A percentile compares a stretch with the other conserved stretches of the same genome.
Evolutionary conservation across 1,139 yeast species (phyloP).

Genomic region (Suhomyces bribrorum): DNA sequence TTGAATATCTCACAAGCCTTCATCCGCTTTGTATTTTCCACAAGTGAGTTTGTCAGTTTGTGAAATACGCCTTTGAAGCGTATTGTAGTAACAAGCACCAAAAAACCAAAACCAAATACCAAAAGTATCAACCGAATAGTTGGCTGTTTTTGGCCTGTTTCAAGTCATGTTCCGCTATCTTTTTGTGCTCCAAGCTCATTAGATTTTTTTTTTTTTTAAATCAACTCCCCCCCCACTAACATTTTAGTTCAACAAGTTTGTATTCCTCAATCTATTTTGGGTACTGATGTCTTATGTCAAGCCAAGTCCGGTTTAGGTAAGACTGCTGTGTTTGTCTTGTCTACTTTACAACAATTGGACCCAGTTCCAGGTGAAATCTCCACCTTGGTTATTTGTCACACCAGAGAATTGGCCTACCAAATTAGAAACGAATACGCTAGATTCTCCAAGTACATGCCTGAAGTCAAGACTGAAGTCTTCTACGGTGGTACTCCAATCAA

Average conservation of each 20-base stretch:
- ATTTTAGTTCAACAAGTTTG: slow-evolving; percentile 93
- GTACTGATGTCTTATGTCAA: slow-evolving; percentile 97
- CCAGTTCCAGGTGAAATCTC: slow-evolving; percentile 97
- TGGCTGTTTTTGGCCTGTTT: no score
- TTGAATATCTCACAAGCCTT: no score
- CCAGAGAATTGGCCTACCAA: slow-evolving; percentile 98
- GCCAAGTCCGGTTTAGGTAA: slow-evolving; percentile 99
- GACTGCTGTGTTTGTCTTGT: slow-evolving; percentile 95
- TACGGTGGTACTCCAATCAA: slow-evolving; percentile 93
- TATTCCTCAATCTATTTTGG: slow-evolving; percentile 96
- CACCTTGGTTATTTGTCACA: slow-evolving; percentile 93
- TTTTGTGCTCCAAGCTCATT: background rate
- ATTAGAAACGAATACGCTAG: slow-evolving; percentile 96
- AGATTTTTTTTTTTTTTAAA: background rate
- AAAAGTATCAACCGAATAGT: no score
- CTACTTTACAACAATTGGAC: slow-evolving; percentile 95
- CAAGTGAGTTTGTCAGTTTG: no score
- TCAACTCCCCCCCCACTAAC: slow-evolving; percentile 18
- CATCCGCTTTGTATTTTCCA: no score
- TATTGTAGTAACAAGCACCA: no score
- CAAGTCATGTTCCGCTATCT: background rate
- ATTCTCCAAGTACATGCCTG: slow-evolving; percentile 98
- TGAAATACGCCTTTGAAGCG: no score
- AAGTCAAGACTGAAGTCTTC: slow-evolving; percentile 93
- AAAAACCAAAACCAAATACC: no score